phyloP scores from a whole-genome alignment of 805 yeast species.

The Cyberlindnera xylosilytica region DNA sequence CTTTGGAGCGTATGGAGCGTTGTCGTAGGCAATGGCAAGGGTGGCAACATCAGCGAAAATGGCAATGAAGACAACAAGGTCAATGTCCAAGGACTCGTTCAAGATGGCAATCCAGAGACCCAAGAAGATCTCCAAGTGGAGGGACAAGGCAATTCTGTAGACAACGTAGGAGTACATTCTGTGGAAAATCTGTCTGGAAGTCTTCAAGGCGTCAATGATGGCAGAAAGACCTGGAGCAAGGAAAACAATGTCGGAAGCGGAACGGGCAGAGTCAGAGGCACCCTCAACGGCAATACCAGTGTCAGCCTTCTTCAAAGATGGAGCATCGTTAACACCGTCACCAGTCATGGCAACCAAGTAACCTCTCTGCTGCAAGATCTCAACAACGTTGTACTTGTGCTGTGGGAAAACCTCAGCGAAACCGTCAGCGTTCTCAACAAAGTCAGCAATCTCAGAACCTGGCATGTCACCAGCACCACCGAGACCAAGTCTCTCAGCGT shows the following conservation, averaged over 20 bases:
- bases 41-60: slow-evolving; percentile 97
- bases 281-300: slow-evolving; percentile 98
- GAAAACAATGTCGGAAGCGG: slow-evolving; percentile 96
- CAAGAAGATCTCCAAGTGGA: slow-evolving; percentile 90
- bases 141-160: slow-evolving; percentile 94
- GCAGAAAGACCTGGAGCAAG: slow-evolving; percentile 94
- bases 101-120: slow-evolving; percentile 97
- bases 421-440: slow-evolving; percentile 97
- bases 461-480: slow-evolving; percentile 93
- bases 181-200: slow-evolving; percentile 97
- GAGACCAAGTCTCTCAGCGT: slow-evolving; percentile 94
- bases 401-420: slow-evolving; percentile 98
- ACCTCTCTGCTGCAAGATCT: slow-evolving; percentile 92
- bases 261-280: slow-evolving; percentile 95
- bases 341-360: slow-evolving; percentile 99
- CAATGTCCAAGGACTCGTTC: slow-evolving; percentile 81
- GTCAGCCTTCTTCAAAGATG: slow-evolving; percentile 93
- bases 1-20: slow-evolving; percentile 89
- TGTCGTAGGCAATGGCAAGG: slow-evolving; percentile 94
- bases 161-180: slow-evolving; percentile 98
- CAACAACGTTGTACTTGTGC: slow-evolving; percentile 95
- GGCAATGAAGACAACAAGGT: slow-evolving; percentile 93
- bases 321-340: slow-evolving; percentile 99
- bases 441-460: slow-evolving; percentile 96
- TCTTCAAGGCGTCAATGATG: slow-evolving; percentile 90